Conservation (phyloP, 2,329 filamentous ascomycete species). For the Colletotrichum spaethianum region DNA sequence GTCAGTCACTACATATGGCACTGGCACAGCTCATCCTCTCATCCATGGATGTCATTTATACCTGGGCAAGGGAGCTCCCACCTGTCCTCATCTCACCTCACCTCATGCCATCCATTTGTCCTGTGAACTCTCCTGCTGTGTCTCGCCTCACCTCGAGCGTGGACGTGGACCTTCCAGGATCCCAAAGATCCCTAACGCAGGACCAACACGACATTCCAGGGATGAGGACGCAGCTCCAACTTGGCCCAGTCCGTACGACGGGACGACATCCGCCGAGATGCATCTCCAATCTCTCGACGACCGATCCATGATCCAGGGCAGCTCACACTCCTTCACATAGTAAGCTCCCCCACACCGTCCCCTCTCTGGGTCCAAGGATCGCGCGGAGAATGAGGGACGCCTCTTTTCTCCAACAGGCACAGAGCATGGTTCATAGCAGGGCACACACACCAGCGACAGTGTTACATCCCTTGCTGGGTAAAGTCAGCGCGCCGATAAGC, state of each 20-base stretch:
- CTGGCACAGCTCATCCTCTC: background rate
- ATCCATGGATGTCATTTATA: background rate
- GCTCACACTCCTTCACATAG: no score
- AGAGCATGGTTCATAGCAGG: no score
- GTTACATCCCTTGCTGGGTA: constrained; percentile 29
- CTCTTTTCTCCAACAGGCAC: constrained; percentile 34
- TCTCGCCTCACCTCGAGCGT: background rate
- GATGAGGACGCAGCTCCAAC: constrained; percentile 5
- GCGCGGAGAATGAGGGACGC: constrained; percentile 28
- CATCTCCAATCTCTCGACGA: constrained; percentile 43
- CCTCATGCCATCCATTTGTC: background rate
- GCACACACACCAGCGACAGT: no score
- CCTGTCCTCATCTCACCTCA: background rate
- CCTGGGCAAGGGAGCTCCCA: background rate
- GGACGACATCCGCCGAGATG: constrained; percentile 44
- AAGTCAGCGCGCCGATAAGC: background rate
- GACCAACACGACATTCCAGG: constrained; percentile 12
- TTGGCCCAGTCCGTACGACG: constrained; percentile 38
- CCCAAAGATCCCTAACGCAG: background rate
- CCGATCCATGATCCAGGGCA: background rate
- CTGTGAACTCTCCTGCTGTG: background rate
- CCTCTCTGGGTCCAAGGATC: background rate
- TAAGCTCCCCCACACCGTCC: constrained; percentile 4
- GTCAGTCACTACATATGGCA: background rate
- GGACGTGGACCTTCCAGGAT: background rate